Conservation (phyloP, 2,329 filamentous ascomycete species). For the Talaromyces sp. region DNA sequence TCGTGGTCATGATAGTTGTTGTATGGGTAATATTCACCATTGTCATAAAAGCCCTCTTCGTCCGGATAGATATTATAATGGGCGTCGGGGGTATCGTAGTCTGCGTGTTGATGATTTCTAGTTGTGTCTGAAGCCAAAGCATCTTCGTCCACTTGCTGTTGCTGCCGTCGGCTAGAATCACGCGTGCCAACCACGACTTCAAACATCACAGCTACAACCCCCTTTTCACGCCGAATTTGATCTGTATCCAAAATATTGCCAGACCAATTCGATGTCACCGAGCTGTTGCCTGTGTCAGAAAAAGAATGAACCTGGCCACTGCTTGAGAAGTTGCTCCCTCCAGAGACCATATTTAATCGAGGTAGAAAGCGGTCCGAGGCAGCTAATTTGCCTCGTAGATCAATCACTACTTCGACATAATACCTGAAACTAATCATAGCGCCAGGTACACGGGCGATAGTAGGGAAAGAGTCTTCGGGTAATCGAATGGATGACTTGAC, state of each 20-base stretch:
- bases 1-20: constrained; percentile 23
- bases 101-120: constrained; percentile 19
- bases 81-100: constrained; percentile 11
- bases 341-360: constrained; percentile 47
- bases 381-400: constrained; percentile 80
- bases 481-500: constrained; percentile 80
- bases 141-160: constrained; percentile 32
- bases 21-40: constrained; percentile 19
- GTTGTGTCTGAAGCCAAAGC: constrained; percentile 18
- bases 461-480: constrained; percentile 86
- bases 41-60: constrained; percentile 22
- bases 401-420: constrained; percentile 85
- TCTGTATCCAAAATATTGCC: constrained; percentile 81
- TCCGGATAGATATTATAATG: constrained; percentile 12
- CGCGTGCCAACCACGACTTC: constrained; percentile 82
- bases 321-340: constrained; percentile 40
- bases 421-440: constrained; percentile 96
- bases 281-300: constrained; percentile 26
- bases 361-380: constrained; percentile 64
- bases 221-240: constrained; percentile 78
- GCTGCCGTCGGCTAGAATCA: constrained; percentile 61
- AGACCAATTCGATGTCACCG: constrained; percentile 37
- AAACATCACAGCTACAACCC: constrained; percentile 80
- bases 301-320: constrained; percentile 30
- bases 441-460: constrained; percentile 81